A percentile compares a stretch with the other conserved stretches of the same genome.
phyloP scores from a whole-genome alignment of 345 rosid species.

The Acer saccharum region DNA sequence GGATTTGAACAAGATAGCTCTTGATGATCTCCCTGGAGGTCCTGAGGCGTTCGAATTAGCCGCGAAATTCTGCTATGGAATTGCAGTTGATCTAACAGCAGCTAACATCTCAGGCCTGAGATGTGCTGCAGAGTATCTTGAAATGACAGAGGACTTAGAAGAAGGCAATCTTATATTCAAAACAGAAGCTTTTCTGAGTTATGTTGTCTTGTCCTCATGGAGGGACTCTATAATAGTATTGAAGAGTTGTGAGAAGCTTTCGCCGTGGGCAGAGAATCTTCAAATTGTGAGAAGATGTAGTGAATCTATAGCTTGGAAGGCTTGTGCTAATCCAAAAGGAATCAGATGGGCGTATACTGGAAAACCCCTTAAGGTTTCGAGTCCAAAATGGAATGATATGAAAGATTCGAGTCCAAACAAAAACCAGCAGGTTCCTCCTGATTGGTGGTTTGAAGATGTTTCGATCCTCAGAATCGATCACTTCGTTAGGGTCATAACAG shows the following conservation, averaged over 20 bases:
- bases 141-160: constrained; percentile 99
- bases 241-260: constrained; percentile 90
- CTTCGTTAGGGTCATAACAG: constrained; percentile 88
- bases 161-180: constrained; percentile 98
- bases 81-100: constrained; percentile 91
- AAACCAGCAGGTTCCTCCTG: constrained; percentile 84
- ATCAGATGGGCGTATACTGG: constrained; percentile 93
- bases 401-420: constrained; percentile 84
- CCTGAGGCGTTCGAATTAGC: constrained; percentile 87
- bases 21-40: constrained; percentile 93
- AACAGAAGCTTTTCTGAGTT: constrained; percentile 97
- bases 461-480: constrained; percentile 93
- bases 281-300: constrained; percentile 94
- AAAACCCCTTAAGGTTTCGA: constrained; percentile 63
- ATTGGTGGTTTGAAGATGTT: constrained; percentile 99
- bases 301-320: constrained; percentile 99
- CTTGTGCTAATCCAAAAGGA: constrained; percentile 95
- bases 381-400: constrained; percentile 77
- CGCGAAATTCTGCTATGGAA: constrained; percentile 93
- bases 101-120: constrained; percentile 85
- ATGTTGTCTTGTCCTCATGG: constrained; percentile 96
- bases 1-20: constrained; percentile 50
- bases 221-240: constrained; percentile 87
- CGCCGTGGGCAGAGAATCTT: constrained; percentile 98
- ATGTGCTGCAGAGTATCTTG: constrained; percentile 96